These are phyloP conservation scores for Colletotrichum coccodes DNA, from an alignment of 2,329 filamentous ascomycete species.

Conservation along the genomic window DNA sequence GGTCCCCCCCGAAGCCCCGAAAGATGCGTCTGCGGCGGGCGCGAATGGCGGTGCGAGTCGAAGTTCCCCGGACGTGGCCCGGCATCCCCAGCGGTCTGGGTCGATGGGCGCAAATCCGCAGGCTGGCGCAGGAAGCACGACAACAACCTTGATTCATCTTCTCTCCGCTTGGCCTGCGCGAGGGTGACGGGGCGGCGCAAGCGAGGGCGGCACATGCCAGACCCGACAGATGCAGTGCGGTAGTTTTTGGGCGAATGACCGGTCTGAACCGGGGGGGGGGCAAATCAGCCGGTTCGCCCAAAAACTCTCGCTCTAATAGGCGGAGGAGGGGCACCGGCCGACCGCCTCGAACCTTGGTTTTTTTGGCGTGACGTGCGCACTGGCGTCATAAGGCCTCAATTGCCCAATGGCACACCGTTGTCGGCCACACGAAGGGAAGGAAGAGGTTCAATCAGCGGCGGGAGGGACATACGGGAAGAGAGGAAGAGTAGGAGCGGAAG, in stretches of 20 bases:
- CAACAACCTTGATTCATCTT: conserved; percentile 7
- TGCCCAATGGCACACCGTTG: conserved; percentile 31
- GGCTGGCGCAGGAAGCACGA: neutral
- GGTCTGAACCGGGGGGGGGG: conserved; percentile 5
- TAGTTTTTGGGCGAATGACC: neutral
- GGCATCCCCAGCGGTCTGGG: neutral
- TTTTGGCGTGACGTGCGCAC: conserved; percentile 34
- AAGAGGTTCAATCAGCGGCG: neutral
- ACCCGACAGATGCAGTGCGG: neutral
- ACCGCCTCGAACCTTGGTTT: conserved; percentile 30
- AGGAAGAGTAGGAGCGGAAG: neutral
- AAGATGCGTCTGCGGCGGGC: neutral
- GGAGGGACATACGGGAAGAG: neutral
- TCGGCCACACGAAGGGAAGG: conserved; percentile 19
- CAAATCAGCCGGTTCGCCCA: neutral
- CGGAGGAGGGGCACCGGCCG: neutral
- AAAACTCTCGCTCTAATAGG: neutral
- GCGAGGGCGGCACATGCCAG: neutral
- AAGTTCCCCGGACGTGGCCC: neutral
- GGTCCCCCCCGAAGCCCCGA: conserved; percentile 13
- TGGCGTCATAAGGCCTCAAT: conserved; percentile 34
- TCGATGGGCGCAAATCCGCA: neutral
- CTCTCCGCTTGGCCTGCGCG: neutral
- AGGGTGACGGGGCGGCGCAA: neutral
- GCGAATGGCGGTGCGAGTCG: conserved; percentile 9